Base-by-base conservation (phyloP, 176 grass and related monocot species). In the Cymbopogon citratus region DNA sequence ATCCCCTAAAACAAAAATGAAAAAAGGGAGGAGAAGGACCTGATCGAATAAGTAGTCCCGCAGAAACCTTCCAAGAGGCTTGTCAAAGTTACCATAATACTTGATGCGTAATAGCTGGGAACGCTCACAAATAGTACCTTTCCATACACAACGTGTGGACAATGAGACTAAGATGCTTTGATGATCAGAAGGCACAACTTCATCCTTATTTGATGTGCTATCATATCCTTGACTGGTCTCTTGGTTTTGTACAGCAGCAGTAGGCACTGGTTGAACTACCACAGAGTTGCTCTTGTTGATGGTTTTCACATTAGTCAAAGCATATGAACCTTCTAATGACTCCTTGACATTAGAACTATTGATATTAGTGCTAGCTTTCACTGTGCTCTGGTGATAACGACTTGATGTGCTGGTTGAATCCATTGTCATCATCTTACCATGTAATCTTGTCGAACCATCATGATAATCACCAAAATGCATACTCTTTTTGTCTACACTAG, bases 1-100 rank as follows among this genome's bases (percentile, higher is more conserved):
- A 61, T 61, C 57, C 54, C 57, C 23, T 62, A 25, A 62, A 62
- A 61, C 10, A 62, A 62, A 24, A 27, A 62, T 62, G 25, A 28
- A 63, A 63, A 63, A 28, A 12, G 12, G 24, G 38, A 12, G 34
- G 18, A 89, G 62, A 57, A 34, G 25, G 72, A 99, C 96, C 93
- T 99, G 84, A 71, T 99, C 87, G 78, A 99, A 99, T 29, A 99
- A 80, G 85, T 87, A 85, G 66, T 99, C 96, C 33, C 89, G 86
- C 66, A 99, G 82, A 89, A 91, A 91, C 68, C 93, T 92, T 86
- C 93, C 92, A 75, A 99, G 85, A 77, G 96, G 92, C 64, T 88
- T 99, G 67, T 99, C 92, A 87, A 90, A 91, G 76, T 95, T 95
- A 29, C 93, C 89, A 80, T 95, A 95, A 80, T 99, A 99, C 80